These are phyloP conservation scores for Ochetophila trinervis DNA, from an alignment of 306 rosid species.

Conservation along the genomic window DNA sequence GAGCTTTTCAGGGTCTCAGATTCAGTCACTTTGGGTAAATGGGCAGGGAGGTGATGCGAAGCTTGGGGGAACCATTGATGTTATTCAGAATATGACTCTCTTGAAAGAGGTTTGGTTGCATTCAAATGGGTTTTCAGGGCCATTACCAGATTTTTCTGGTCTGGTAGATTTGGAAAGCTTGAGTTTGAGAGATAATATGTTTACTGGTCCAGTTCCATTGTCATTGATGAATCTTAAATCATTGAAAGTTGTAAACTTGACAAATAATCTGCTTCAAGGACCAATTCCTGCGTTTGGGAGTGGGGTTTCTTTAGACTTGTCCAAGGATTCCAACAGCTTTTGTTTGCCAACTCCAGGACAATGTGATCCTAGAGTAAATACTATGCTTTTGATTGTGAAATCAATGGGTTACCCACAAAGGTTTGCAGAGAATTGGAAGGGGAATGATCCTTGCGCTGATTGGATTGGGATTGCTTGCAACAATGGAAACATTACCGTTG, in stretches of 20 bases:
- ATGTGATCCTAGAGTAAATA: conserved; percentile 57
- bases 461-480: conserved; percentile 77
- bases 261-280: conserved; percentile 73
- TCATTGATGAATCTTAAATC: conserved; percentile 54
- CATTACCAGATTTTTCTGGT: conserved; percentile 62
- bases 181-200: conserved; percentile 69
- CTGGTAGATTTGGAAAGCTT: conserved; percentile 47
- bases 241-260: conserved; percentile 58
- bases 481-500: conserved; percentile 48
- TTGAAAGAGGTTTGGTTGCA: conserved; percentile 81
- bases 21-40: conserved; percentile 77
- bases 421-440: conserved; percentile 74
- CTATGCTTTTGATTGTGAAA: conserved; percentile 50
- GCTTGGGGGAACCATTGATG: conserved; percentile 53
- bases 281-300: conserved; percentile 51
- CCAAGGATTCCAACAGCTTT: conserved; percentile 56
- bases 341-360: conserved; percentile 54
- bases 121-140: conserved; percentile 57
- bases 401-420: conserved; percentile 60
- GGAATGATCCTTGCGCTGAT: conserved; percentile 66
- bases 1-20: conserved; percentile 43
- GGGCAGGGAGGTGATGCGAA: conserved; percentile 54
- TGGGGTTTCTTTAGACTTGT: conserved; percentile 60
- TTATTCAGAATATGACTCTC: conserved; percentile 64
- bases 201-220: conserved; percentile 66